phyloP scores from a whole-genome alignment of 768 basidiomycete genomes.

The Macrocybe gigantea region DNA sequence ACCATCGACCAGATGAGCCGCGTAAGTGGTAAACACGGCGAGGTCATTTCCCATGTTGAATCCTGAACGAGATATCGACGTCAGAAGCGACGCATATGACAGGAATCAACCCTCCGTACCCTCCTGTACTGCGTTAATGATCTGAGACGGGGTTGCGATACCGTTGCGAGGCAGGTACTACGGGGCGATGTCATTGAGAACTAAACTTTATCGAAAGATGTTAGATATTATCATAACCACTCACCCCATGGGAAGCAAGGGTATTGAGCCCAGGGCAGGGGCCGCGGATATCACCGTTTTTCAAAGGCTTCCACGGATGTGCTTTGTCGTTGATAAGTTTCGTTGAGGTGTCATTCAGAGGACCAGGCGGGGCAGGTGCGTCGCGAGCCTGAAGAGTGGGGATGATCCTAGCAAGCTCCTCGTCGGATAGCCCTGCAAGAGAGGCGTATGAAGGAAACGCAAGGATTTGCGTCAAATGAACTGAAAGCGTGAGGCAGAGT shows the following conservation, averaged over 20 bases:
- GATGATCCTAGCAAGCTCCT: slow-evolving; percentile 12
- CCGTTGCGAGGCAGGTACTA: neutral
- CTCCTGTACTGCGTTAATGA: no score
- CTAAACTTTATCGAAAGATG: neutral
- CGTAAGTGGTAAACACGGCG: slow-evolving; percentile 16
- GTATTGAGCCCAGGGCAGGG: slow-evolving; percentile 20
- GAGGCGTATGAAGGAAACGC: slow-evolving; percentile 16
- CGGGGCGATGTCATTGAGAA: no score
- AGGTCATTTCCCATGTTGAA: slow-evolving; percentile 18
- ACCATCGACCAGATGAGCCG: slow-evolving; percentile 17
- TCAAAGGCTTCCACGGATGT: slow-evolving; percentile 16
- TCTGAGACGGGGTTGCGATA: neutral
- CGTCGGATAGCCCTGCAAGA: slow-evolving; percentile 17
- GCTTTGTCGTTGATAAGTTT: slow-evolving; percentile 18
- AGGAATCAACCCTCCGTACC: no score
- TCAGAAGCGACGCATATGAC: no score
- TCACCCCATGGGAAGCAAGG: slow-evolving; percentile 18
- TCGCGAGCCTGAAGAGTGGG: slow-evolving; percentile 5
- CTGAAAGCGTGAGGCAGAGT: no score
- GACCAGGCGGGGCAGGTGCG: neutral
- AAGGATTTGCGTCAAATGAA: no score
- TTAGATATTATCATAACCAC: neutral
- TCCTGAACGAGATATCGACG: neutral
- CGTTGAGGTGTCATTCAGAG: slow-evolving; percentile 13
- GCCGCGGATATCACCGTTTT: slow-evolving; percentile 15